Conservation (phyloP, 768 basidiomycete genomes). For the Boletus rubescentipes region DNA sequence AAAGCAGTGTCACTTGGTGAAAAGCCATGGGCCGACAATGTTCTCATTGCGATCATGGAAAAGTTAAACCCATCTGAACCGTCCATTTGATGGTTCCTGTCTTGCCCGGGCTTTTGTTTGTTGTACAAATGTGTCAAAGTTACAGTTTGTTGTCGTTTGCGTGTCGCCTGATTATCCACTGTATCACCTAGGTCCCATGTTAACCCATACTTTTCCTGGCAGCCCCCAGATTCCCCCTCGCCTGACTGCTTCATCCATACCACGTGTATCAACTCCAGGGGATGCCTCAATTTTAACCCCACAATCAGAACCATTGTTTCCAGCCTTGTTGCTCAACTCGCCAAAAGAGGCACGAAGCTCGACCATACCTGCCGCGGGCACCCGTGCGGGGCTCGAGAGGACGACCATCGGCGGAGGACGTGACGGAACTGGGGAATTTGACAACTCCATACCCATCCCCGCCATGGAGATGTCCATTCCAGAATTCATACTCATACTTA, state of each 20-base stretch:
- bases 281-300: constrained; percentile 25
- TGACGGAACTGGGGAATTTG: constrained; percentile 35
- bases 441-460: constrained; percentile 28
- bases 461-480: constrained; percentile 32
- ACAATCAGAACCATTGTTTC: constrained; percentile 17
- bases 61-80: constrained; percentile 14
- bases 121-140: neutral
- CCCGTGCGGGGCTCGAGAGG: constrained; percentile 64
- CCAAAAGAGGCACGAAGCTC: constrained; percentile 66
- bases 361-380: constrained; percentile 62
- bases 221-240: constrained; percentile 71
- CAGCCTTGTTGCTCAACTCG: constrained; percentile 30
- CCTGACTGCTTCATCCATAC: constrained; percentile 68
- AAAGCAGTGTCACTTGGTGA: constrained; percentile 23
- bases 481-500: constrained; percentile 36
- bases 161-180: neutral
- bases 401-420: constrained; percentile 53
- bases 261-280: constrained; percentile 49
- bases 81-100: neutral
- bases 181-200: constrained; percentile 15
- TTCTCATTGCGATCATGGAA: constrained; percentile 26
- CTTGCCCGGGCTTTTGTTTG: neutral
- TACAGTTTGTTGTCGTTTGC: neutral
- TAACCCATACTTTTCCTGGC: constrained; percentile 61
- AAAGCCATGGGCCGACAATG: constrained; percentile 27